Percentiles rank a stretch among this genome's conserved stretches.
Conservation (phyloP, 2,329 filamentous ascomycete genomes). For the Colletotrichum sp. region DNA sequence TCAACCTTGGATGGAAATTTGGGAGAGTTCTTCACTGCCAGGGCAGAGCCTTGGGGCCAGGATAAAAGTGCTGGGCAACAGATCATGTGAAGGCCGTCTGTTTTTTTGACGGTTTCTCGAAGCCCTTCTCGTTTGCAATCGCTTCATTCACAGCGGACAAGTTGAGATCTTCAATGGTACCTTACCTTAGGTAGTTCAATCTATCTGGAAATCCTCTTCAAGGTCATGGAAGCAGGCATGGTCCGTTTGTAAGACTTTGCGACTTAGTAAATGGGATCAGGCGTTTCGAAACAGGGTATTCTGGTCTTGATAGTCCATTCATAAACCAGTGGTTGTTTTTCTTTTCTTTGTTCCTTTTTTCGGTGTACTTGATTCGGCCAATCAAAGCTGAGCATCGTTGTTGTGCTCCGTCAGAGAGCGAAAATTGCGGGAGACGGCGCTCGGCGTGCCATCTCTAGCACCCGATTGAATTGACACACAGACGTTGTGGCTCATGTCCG, state of each 20-base stretch:
- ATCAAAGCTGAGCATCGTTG: background rate
- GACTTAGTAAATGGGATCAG: background rate
- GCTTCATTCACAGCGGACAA: background rate
- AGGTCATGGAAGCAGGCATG: background rate
- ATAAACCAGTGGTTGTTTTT: background rate
- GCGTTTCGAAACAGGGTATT: background rate
- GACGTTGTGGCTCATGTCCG: background rate
- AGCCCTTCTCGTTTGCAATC: background rate
- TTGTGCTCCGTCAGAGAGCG: background rate
- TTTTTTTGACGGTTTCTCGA: background rate
- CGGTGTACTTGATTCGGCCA: background rate
- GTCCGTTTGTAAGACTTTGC: background rate
- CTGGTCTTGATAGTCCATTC: background rate
- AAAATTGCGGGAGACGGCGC: background rate
- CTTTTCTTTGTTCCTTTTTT: conserved; percentile 3
- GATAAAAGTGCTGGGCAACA: background rate
- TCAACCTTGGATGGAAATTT: background rate
- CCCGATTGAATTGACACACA: background rate
- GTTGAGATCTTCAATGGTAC: too few species aligned
- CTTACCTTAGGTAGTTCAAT: too few species aligned
- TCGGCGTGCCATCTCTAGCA: background rate
- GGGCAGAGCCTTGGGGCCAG: background rate
- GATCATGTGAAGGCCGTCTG: background rate
- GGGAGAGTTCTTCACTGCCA: background rate
- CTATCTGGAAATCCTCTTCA: background rate